phyloP scores from a whole-genome alignment of 331 rosid species.

The Rhamnella rubrinervis region DNA sequence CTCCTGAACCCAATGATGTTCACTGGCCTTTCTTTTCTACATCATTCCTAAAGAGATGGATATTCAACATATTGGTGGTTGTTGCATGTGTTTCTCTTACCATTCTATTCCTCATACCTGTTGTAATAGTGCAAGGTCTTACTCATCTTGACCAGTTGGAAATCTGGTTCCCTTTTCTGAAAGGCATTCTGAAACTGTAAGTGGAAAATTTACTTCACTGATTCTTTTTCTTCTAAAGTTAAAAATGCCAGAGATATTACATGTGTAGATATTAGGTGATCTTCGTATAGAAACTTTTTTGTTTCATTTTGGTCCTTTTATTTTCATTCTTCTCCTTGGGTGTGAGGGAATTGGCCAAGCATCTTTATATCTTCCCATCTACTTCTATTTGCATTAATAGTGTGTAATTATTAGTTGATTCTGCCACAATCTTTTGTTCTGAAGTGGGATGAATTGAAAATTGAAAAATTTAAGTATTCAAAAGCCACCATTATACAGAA shows the following conservation, averaged over 20 bases:
- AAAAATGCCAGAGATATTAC: background rate
- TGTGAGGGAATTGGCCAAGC: background rate
- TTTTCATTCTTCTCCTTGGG: background rate
- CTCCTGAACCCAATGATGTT: constrained; percentile 80
- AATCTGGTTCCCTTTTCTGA: constrained; percentile 65
- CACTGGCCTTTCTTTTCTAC: constrained; percentile 77
- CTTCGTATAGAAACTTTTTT: too few species aligned
- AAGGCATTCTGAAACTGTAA: constrained; percentile 60
- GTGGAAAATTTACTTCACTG: constrained; percentile 30
- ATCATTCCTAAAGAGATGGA: constrained; percentile 66
- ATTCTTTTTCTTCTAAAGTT: constrained; percentile 15
- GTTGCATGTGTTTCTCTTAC: constrained; percentile 51
- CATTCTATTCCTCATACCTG: constrained; percentile 72
- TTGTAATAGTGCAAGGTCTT: constrained; percentile 75
- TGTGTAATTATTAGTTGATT: background rate
- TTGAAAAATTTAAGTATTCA: too few species aligned
- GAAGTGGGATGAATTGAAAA: too few species aligned
- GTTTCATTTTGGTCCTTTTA: background rate
- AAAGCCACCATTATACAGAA: background rate
- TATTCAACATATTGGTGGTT: constrained; percentile 53
- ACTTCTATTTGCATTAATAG: too few species aligned
- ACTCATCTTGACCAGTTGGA: constrained; percentile 67
- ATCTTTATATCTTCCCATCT: background rate
- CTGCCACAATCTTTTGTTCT: too few species aligned
- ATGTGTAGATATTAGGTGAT: background rate